These are phyloP conservation scores for Melastoma malabathricum DNA, from an alignment of 345 rosid species.

Conservation along the genomic window DNA sequence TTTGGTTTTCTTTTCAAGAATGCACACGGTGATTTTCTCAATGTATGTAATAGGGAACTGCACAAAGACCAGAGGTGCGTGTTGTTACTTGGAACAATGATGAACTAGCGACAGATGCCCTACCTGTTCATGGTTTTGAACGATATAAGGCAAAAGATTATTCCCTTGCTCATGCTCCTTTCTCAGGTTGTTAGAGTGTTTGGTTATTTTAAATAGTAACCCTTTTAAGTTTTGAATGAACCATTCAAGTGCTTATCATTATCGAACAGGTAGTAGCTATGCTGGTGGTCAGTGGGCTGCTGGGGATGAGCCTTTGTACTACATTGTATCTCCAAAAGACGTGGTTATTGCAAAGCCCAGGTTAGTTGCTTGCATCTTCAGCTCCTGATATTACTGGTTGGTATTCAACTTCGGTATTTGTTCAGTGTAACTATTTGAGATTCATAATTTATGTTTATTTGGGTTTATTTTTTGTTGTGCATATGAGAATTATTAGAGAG, in stretches of 20 bases:
- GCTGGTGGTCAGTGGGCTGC: constrained; percentile 99
- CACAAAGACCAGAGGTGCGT: constrained; percentile 96
- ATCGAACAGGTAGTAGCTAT: constrained; percentile 79
- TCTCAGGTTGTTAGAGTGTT: constrained; percentile 52
- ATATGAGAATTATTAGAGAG: too few species aligned
- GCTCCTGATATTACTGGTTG: constrained; percentile 1
- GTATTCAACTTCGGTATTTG: background rate
- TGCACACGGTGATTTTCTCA: too few species aligned
- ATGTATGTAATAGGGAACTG: constrained; percentile 52
- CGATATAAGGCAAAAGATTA: constrained; percentile 97
- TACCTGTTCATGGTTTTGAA: constrained; percentile 94
- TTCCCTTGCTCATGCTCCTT: constrained; percentile 94
- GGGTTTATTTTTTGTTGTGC: too few species aligned
- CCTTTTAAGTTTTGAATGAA: constrained; percentile 10
- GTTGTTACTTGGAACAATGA: constrained; percentile 88
- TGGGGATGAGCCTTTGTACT: constrained; percentile 93
- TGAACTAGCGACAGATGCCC: constrained; percentile 96
- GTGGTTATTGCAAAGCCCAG: constrained; percentile 98
- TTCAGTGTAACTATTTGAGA: too few species aligned
- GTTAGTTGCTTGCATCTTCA: constrained; percentile 17
- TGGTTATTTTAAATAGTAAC: constrained; percentile 10
- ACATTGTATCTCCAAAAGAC: constrained; percentile 94
- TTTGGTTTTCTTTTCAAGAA: too few species aligned
- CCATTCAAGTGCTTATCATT: constrained; percentile 10
- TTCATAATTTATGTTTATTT: too few species aligned